Conservation (phyloP, 148 eudicot species). For the Persicaria tinctoria region DNA sequence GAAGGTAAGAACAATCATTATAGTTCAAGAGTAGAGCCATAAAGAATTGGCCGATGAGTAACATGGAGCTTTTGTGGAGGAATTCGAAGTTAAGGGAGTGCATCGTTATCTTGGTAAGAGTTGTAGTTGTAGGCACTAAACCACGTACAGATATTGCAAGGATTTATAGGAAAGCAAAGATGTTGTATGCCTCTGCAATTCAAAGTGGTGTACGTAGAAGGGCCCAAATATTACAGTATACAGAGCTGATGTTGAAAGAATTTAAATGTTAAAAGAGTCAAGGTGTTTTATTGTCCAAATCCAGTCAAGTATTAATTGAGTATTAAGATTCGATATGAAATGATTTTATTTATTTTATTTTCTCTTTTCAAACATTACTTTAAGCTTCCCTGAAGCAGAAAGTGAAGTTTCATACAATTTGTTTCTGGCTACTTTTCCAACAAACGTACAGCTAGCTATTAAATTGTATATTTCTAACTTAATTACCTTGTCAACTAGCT, state of each 20-base stretch:
- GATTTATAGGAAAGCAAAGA: constrained; percentile 9
- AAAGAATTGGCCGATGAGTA: constrained; percentile 32
- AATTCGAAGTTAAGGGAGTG: constrained; percentile 19
- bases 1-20: constrained; percentile 45
- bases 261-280: constrained; percentile 27
- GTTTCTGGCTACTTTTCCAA: background rate
- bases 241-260: constrained; percentile 15
- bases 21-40: constrained; percentile 33
- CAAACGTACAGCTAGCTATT: too few species aligned
- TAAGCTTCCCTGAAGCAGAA: background rate
- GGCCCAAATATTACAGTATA: constrained; percentile 17
- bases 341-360: background rate
- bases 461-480: background rate
- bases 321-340: constrained; percentile 7
- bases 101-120: constrained; percentile 15
- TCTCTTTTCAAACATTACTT: too few species aligned
- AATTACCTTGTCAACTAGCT: too few species aligned
- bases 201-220: constrained; percentile 17
- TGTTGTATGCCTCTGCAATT: constrained; percentile 1
- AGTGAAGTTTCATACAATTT: background rate
- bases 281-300: constrained; percentile 16
- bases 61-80: constrained; percentile 19
- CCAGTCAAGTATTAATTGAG: background rate
- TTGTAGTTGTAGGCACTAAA: too few species aligned
- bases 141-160: too few species aligned